Base-by-base conservation (phyloP, 208 protist species). In the Wallacemonas sp. region DNA sequence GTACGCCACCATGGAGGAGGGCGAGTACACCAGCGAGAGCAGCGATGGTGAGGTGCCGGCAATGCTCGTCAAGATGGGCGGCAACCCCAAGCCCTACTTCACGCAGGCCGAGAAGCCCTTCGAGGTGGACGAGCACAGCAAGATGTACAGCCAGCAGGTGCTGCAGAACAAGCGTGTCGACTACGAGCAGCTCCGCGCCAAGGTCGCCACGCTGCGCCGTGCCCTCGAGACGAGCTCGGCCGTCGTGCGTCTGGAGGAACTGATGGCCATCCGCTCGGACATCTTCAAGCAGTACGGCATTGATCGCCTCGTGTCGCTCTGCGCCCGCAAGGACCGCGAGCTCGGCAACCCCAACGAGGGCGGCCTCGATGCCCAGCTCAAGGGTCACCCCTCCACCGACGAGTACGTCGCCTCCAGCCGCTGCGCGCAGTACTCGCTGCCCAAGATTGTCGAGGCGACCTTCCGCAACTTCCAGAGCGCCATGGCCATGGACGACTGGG, bases 141-240 rank as follows among this genome's bases (percentile, higher is more conserved):
- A 93, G 72, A 93, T 93, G 87, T 93, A 79, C 72, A 89, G 80
- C 52, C 87, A 93, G 65, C 84, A 93, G 70, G 87, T 93, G 49
- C 76, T 93, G 65, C 82, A 92, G 75, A 90, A 91, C 74, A 90
- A 92, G 64, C 85, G 81, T 38, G 88, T 90, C 16, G 84, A 92
- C 77, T 90, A 94, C 76, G 88, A 91, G 74, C 76, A 94, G 72
- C 83, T 88, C 65, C 85, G 88, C 32, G 76, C 74, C 36, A 67
- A 76, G 41, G 86, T 85, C 20, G 77, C 83, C 57, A 65, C 72
- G 48, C 74, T 76, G 36, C 81, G 82, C 26, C 75, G 79, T 28
- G 74, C 7, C 29, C 69, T 94, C 31, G 72, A 87, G 65, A 75
- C 85, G 38, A 80, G 83, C 71, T 41, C 65, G 18, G 62, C 79